These are phyloP conservation scores for Ustilago crameri DNA, from an alignment of 1,284 basidiomycete genomes.

Conservation along the genomic window DNA sequence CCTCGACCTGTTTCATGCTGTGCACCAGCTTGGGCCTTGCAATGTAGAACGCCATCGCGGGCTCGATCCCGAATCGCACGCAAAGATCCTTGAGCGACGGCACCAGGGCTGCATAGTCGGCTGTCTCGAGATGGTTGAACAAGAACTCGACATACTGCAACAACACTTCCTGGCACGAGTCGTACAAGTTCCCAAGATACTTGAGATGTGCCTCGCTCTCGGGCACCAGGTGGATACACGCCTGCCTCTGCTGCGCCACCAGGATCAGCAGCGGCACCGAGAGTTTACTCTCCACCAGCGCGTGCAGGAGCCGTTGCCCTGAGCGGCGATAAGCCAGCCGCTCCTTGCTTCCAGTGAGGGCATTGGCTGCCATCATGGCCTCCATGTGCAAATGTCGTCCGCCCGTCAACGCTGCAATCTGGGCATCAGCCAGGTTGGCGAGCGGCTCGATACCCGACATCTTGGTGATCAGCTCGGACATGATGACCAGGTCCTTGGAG, in stretches of 20 bases:
- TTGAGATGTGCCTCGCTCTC: slow-evolving; percentile 64
- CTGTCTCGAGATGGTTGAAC: slow-evolving; percentile 52
- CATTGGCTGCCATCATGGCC: slow-evolving; percentile 71
- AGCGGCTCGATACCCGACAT: slow-evolving; percentile 87
- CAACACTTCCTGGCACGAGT: slow-evolving; percentile 62
- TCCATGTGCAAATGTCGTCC: slow-evolving; percentile 88
- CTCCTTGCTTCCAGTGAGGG: slow-evolving; percentile 49
- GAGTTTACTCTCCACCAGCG: slow-evolving; percentile 51
- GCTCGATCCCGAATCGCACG: slow-evolving; percentile 61
- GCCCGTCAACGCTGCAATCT: slow-evolving; percentile 88
- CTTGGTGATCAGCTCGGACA: slow-evolving; percentile 90
- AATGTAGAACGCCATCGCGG: slow-evolving; percentile 64
- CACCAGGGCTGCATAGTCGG: slow-evolving; percentile 53
- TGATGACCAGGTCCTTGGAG: slow-evolving; percentile 87
- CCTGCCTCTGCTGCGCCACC: slow-evolving; percentile 64
- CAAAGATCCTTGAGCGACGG: slow-evolving; percentile 51
- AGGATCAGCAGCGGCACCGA: slow-evolving; percentile 62
- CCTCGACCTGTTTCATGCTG: slow-evolving; percentile 50
- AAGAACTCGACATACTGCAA: slow-evolving; percentile 67
- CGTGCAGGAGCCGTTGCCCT: slow-evolving; percentile 53
- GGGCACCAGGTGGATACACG: slow-evolving; percentile 61
- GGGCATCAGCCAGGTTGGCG: slow-evolving; percentile 79
- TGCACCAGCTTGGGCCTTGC: slow-evolving; percentile 56
- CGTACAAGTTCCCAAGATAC: slow-evolving; percentile 64
- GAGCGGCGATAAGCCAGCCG: slow-evolving; percentile 50